A percentile compares a stretch with the other conserved stretches of the same genome.
Evolutionary conservation across 192 early-diverging fungal species (phyloP).

Genomic region (Backusella tarrabulga): DNA sequence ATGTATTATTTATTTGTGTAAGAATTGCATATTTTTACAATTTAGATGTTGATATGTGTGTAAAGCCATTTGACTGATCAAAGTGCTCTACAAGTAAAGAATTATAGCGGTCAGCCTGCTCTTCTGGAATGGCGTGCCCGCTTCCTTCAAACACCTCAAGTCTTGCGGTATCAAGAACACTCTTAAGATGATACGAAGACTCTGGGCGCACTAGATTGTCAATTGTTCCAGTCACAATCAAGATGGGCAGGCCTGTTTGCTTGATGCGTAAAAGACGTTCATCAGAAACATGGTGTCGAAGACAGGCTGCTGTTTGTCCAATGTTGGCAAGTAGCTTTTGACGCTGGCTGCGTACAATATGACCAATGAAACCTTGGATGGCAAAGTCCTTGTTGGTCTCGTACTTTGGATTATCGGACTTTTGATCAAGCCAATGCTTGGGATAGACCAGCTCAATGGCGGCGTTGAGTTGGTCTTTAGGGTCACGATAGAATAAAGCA

Average conservation of each 20-base stretch:
- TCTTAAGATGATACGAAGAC: constrained; percentile 29
- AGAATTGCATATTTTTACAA: background rate
- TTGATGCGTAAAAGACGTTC: constrained; percentile 22
- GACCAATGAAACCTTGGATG: background rate
- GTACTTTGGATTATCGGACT: constrained; percentile 18
- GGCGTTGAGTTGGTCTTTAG: constrained; percentile 29
- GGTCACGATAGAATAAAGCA: constrained; percentile 23
- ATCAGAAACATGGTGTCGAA: constrained; percentile 36
- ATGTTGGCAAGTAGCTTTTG: constrained; percentile 31
- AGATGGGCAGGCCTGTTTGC: constrained; percentile 11
- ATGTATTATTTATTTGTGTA: background rate
- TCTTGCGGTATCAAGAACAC: constrained; percentile 21
- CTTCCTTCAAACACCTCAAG: constrained; percentile 35
- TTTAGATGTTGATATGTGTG: background rate
- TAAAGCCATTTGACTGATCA: background rate
- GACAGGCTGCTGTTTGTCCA: constrained; percentile 35
- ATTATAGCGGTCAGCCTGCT: constrained; percentile 36
- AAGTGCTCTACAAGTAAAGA: constrained; percentile 32
- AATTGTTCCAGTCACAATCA: constrained; percentile 36
- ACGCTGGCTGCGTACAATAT: background rate
- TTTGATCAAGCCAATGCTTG: constrained; percentile 35
- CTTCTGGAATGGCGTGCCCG: constrained; percentile 36
- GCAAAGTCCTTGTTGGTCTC: constrained; percentile 29
- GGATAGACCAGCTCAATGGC: constrained; percentile 41
- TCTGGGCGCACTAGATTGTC: constrained; percentile 38